Evolutionary conservation across 1,284 basidiomycete species (phyloP).

Genomic region (Malassezia yamatoensis): DNA sequence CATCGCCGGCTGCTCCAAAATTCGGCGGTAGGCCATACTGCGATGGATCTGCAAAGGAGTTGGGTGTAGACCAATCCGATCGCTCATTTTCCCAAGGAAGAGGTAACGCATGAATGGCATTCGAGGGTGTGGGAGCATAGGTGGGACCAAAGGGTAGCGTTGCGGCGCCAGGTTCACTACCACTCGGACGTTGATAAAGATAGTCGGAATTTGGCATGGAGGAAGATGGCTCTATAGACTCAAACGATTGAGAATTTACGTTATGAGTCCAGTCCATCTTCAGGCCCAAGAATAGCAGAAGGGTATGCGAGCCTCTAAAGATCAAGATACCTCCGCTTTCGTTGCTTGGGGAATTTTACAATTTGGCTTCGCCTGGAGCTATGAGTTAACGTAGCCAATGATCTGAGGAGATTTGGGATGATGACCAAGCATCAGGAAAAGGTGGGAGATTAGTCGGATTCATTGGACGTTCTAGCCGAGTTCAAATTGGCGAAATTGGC

Average conservation of each 20-base stretch:
- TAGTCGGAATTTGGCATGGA: neutral
- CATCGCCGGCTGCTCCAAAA: constrained; percentile 3
- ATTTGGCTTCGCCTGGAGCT: too few relatives aligned
- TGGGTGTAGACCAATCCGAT: neutral
- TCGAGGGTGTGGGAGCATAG: neutral
- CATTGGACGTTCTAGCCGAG: too few relatives aligned
- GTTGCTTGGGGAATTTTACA: too few relatives aligned
- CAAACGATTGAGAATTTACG: neutral
- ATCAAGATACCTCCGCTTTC: too few relatives aligned
- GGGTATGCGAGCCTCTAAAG: too few relatives aligned
- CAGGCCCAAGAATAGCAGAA: neutral
- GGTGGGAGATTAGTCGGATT: too few relatives aligned
- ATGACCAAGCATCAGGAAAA: too few relatives aligned
- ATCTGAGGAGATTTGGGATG: too few relatives aligned
- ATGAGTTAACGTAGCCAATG: too few relatives aligned
- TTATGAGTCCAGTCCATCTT: neutral
- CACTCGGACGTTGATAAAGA: neutral
- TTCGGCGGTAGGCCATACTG: neutral
- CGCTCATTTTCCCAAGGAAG: neutral
- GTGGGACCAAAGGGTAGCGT: neutral
- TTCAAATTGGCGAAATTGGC: too few relatives aligned
- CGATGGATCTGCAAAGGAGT: neutral
- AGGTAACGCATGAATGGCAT: neutral
- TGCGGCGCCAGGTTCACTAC: neutral
- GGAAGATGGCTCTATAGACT: neutral